Percentiles rank a stretch among this genome's conserved stretches.
phyloP scores from a whole-genome alignment of 331 rosid genomes.

The Telfairia occidentalis region DNA sequence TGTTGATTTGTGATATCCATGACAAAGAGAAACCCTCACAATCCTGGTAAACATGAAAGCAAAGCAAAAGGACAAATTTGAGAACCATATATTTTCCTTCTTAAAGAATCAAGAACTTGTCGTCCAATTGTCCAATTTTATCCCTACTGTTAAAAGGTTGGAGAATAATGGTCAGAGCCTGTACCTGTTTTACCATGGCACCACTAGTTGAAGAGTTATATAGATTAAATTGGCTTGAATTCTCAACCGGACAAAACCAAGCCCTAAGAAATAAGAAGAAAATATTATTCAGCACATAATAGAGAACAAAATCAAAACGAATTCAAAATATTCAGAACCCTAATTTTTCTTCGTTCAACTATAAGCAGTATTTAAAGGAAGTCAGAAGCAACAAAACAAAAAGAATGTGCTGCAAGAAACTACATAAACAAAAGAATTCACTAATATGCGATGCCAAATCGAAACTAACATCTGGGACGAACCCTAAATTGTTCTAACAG shows the following conservation, averaged over 20 bases:
- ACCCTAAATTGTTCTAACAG: neutral
- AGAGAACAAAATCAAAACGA: neutral
- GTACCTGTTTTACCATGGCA: slow-evolving; percentile 1
- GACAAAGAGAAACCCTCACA: neutral
- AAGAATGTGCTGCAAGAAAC: neutral
- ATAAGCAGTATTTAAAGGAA: neutral
- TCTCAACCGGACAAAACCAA: neutral
- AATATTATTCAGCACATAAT: neutral
- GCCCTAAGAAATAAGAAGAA: neutral
- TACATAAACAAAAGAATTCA: neutral
- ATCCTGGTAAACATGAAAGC: neutral
- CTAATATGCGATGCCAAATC: neutral
- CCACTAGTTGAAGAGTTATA: neutral
- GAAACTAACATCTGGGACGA: neutral
- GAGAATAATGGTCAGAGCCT: neutral
- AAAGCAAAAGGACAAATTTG: neutral
- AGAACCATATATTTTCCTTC: neutral
- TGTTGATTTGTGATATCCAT: neutral
- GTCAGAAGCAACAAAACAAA: neutral
- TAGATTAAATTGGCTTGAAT: neutral
- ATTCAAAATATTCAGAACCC: neutral
- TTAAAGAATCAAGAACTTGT: neutral
- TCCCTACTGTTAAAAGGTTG: neutral
- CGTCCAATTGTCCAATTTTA: neutral
- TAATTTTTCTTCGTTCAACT: neutral